Base-by-base conservation (phyloP, 1,284 basidiomycete species). In the Pholiota adiposa region DNA sequence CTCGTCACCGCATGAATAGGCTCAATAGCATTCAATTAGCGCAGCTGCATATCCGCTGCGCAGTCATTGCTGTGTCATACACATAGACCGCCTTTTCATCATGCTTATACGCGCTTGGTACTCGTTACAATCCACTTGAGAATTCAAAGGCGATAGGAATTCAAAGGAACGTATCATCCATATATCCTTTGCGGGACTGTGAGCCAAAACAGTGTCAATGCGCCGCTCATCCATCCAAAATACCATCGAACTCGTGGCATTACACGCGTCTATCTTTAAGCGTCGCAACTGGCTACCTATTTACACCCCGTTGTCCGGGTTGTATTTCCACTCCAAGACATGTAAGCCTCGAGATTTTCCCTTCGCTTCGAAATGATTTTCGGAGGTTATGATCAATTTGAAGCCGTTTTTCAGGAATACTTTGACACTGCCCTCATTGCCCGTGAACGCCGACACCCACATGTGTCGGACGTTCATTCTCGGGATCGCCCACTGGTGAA, bases 381-480 rank as follows among this genome's bases (percentile, higher is more conserved):
- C 70, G 14, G 78, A 58, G 29, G 77, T 77, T 54, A 76, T 67
- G 61, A 71, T 71, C 62, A 79, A 68, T 34, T 70, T 72, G 64
- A 90, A 90, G 11, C 85, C 86, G 59, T 83, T 84, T 77, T 88
- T 90, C 69, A 83, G 76, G 64, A 90, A 86, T 27, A 89, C 86
- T 46, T 80, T 75, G 14, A 78, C 73, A 62, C 88, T 89, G 0
- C 77, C 87, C 1, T 71, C 63, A 70, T 90, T 91, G 6, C 77
- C 84, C 3, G 68, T 65, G 52, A 82, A 83, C 9, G 79, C 75
- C 16, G 77, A 75, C 0, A 72, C 80, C 16, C 76, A 72, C 60
- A 89, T 77, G 19, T 69, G 68, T 25, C 77, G 78, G 5, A 80
- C 77, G 1, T 78, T 78, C 86, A 90, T 88, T 51, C 81, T 70